phyloP scores from a whole-genome alignment of 768 basidiomycete species.

The Mycena belliarum region DNA sequence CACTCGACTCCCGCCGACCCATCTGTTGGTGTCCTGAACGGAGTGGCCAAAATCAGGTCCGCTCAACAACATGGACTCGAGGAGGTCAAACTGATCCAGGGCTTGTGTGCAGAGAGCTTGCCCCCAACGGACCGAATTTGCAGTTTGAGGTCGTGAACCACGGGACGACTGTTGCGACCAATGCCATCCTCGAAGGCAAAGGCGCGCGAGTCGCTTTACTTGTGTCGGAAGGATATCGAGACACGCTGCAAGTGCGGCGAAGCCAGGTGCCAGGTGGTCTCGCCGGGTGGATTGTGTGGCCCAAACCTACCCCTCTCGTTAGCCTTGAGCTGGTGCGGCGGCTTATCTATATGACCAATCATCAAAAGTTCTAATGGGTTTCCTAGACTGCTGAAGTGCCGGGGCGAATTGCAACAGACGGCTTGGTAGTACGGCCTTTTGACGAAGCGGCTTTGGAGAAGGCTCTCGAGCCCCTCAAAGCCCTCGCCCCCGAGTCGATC shows the following conservation, averaged over 20 bases:
- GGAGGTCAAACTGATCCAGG: not conserved
- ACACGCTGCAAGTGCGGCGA: conserved; percentile 18
- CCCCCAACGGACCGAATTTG: not conserved
- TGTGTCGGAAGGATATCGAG: conserved; percentile 25
- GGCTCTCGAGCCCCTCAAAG: conserved; percentile 4
- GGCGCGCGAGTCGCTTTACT: conserved; percentile 18
- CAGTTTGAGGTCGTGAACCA: conserved; percentile 16
- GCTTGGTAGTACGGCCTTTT: conserved; percentile 17
- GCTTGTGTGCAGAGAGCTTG: not conserved
- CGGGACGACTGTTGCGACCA: conserved; percentile 25
- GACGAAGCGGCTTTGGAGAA: conserved; percentile 9
- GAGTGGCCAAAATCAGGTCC: not conserved
- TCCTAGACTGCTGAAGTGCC: conserved; percentile 21
- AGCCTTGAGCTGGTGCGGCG: not conserved
- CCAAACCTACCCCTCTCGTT: not conserved
- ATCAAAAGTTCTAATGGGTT: not conserved
- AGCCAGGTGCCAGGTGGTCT: conserved; percentile 21
- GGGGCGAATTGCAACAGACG: conserved; percentile 20
- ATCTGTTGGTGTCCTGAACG: conserved; percentile 13
- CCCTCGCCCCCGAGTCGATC: conserved; percentile 13
- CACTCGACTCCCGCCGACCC: conserved; percentile 18
- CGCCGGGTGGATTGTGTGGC: not conserved
- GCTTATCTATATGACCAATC: not conserved
- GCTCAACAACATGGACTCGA: conserved; percentile 6
- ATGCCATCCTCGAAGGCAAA: conserved; percentile 24